Base-by-base conservation (phyloP, 1,284 basidiomycete genomes). In the Rhodotorula sp. region DNA sequence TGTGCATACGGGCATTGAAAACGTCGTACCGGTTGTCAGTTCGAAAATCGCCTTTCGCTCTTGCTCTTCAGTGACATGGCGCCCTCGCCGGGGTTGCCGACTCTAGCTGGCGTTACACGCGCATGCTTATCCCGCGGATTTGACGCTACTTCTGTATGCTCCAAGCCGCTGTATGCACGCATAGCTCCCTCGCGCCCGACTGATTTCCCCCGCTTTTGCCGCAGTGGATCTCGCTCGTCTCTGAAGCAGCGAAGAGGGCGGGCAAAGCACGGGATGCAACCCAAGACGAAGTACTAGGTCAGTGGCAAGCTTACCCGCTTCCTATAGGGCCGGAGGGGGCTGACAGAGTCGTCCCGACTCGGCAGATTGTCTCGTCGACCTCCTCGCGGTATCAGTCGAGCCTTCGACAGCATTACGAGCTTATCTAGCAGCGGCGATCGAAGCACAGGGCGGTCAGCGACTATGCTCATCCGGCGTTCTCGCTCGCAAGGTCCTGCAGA, bases 171-270 rank as follows among this genome's bases (percentile, higher is more conserved):
- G 62, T 70, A 7, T 55, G 64, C 29, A 14, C 44, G 10, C 1
- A 6, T 18, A 6, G 8, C n/a, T 22, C 24, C 64, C 56, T 24
- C 20, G 8, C 44, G 37, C 8, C 18, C 3, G 3, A 14, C 33
- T 10, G 15, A 22, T 30, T 30, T 24, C 60, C 37, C 5, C 4
- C 30, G 6, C 10, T 42, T 14, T 8, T 24, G 14, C 6, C 7
- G 5, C 62, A 69, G 71, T 69, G 68, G 65, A 20, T 51, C 15
- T 15, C 29, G n/a, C 51, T 67, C 24, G 67, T 72, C 18, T 42
- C 48, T 6, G 48, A 69, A 22, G 58, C 62, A 10, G 59, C 54
- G 0, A 7, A 20, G 0, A 33, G n/a, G 17, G n/a, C 17, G 1
- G 29, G 14, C 1, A 14, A 29, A 49, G 8, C 18, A 7, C 10